Percentiles rank a stretch among this genome's conserved stretches.
Evolutionary conservation across 148 eudicot species (phyloP).

Genomic region (Diospyros kaki): DNA sequence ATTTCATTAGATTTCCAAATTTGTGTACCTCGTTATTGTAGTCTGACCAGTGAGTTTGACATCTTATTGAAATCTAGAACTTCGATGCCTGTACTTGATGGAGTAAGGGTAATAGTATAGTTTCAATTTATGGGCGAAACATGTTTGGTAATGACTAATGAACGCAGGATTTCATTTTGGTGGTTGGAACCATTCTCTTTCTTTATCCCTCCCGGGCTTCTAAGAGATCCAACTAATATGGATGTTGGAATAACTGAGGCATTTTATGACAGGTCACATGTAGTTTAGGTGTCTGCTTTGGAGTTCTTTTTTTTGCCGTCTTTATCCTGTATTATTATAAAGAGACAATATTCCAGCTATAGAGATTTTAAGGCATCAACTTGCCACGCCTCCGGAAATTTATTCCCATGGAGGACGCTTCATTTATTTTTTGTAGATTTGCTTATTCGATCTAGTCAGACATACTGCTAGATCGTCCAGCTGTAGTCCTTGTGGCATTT

Average conservation of each 20-base stretch:
- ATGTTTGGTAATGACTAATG: neutral
- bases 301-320: too few species aligned
- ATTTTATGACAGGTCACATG: neutral
- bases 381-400: neutral
- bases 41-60: neutral
- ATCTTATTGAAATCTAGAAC: neutral
- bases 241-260: neutral
- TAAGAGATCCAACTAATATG: neutral
- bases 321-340: neutral
- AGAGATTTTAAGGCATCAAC: neutral
- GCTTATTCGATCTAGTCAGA: neutral
- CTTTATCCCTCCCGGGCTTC: neutral
- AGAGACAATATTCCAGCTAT: neutral
- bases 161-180: neutral
- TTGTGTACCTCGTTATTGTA: neutral
- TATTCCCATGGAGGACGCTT: neutral
- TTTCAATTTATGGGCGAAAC: neutral
- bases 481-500: neutral
- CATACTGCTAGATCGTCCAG: neutral
- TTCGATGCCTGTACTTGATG: neutral
- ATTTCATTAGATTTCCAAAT: neutral
- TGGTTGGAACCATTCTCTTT: neutral
- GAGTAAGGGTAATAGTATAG: neutral
- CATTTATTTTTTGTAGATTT: neutral
- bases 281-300: neutral